Evolutionary conservation across 1,284 basidiomycete genomes (phyloP), one percentile per base, ranked within the genome.

Genomic region (Singerocomus inundabilis): DNA sequence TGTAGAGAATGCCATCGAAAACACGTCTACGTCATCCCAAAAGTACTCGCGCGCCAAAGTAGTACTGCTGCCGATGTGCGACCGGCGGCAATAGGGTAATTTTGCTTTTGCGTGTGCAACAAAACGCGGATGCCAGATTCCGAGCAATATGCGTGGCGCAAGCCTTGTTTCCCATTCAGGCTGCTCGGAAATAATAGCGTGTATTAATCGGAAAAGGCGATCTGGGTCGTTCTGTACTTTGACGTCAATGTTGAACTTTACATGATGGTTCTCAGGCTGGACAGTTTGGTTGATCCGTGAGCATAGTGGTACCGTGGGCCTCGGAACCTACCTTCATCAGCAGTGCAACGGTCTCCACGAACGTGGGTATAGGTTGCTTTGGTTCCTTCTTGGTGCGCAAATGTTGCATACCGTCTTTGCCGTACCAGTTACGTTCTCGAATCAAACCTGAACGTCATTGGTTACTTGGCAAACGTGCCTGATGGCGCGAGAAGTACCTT

Each of bases 151-250:
- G n/a, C 96, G 82, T 0, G 95, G 94, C 1, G 92, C 93, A 36
- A 99, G 83, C 24, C 68, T 71, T 4, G 80, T 86, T 68, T 94
- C 79, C 88, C 90, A 98, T 33, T 81, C 72, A 2, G 81, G 76
- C 54, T 93, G 84, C 15, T 76, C 69, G 24, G 82, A 77, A 50
- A 99, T 84, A 53, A 84, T 78, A 38, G 71, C 71, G 70, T 91
- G 80, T 84, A 99, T 94, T 40, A 98, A 77, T 15, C 73, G 70
- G 73, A 99, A 99, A 34, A 99, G 79, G 34, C 82, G 81, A 44
- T 84, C 84, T 0, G 97, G 94, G 61, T 96, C 83, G 67, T 97
- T 98, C 64, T 93, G 87, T 34, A 91, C 84, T 71, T 99, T 98
- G 66, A 96, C 90, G 68, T 98, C 94, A 53, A 98, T 82, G 69